Evolutionary conservation across 2,329 filamentous ascomycete genomes (phyloP), one percentile per base, ranked within the genome.

Genomic region (Diaporthe sp.): DNA sequence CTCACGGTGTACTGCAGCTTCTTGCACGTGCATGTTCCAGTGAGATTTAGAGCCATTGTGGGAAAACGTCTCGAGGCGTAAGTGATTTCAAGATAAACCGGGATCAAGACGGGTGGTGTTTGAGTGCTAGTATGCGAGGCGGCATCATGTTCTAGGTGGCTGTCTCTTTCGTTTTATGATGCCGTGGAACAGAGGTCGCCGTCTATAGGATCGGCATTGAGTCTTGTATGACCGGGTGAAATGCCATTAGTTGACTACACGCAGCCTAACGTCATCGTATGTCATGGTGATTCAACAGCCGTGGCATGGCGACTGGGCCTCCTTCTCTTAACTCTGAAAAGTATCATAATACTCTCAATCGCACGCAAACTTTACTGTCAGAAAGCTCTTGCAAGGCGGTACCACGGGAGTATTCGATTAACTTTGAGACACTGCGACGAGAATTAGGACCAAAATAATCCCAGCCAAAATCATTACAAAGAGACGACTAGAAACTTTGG

Each of bases 11-110:
- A 82, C 37, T 77, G 78, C 55, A 82, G 71, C 2, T 75, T 71
- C 13, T 75, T 71, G 75, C 80, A 82, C 28, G 80, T 78, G 74
- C 80, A 81, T 42, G 77, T 75, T 22, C 79, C 79, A 13, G 61
- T 74, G 55, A 78, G 69, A 22, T 72, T 70, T 51, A 77, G 49
- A 42, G 67, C 53, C 77, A 79, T 76, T 5, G 44, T 72, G 44
- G 44, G 62, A 9, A 62, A 4, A 7, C 12, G 22, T 62, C n/a
- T 49, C 44, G 22, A 53, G 19, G 17, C 5, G 42, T 9, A 15
- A 39, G 39, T 44, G 25, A 19, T 42, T 12, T 34, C 37, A 51
- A 19, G 9, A 51, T 61, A 13, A 22, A 72, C 34, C 13, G 15
- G 9, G 28, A 22, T 15, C 57, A 9, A 28, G n/a, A 62, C 9